phyloP scores from a whole-genome alignment of 1,284 basidiomycete species.

The Ustilago cynodontis region DNA sequence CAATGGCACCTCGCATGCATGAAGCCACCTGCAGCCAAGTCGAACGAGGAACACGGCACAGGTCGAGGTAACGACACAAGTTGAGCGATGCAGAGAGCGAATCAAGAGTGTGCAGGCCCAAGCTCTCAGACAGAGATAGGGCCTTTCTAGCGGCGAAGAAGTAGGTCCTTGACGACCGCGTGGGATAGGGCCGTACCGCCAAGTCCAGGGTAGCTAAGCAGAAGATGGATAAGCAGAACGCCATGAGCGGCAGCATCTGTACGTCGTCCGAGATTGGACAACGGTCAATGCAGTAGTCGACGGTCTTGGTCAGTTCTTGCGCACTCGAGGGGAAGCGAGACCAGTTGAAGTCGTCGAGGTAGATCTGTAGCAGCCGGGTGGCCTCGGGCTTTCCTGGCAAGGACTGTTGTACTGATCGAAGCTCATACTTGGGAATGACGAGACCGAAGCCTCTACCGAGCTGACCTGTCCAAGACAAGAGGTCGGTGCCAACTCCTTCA shows the following conservation, averaged over 20 bases:
- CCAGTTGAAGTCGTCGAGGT: conserved; percentile 50
- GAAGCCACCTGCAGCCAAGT: conserved; percentile 49
- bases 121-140: conserved; percentile 39
- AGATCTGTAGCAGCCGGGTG: conserved; percentile 33
- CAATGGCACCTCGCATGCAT: conserved; percentile 47
- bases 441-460: conserved; percentile 47
- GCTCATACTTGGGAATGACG: conserved; percentile 48
- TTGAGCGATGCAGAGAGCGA: conserved; percentile 45
- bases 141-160: conserved; percentile 49
- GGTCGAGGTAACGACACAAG: conserved; percentile 43
- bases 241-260: conserved; percentile 47
- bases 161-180: conserved; percentile 37
- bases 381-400: conserved; percentile 40
- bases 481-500: conserved; percentile 41
- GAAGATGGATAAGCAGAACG: conserved; percentile 41
- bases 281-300: conserved; percentile 34
- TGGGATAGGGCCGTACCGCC: conserved; percentile 43
- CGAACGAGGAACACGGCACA: conserved; percentile 40
- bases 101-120: conserved; percentile 45
- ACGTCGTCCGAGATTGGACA: conserved; percentile 40
- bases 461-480: conserved; percentile 46
- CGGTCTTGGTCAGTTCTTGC: conserved; percentile 21
- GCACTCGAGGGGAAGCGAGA: conserved; percentile 36
- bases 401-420: conserved; percentile 44
- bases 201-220: conserved; percentile 36